These are phyloP conservation scores for Picochlorum sp. DNA, from an alignment of 139 green algal genomes.

Conservation along the genomic window DNA sequence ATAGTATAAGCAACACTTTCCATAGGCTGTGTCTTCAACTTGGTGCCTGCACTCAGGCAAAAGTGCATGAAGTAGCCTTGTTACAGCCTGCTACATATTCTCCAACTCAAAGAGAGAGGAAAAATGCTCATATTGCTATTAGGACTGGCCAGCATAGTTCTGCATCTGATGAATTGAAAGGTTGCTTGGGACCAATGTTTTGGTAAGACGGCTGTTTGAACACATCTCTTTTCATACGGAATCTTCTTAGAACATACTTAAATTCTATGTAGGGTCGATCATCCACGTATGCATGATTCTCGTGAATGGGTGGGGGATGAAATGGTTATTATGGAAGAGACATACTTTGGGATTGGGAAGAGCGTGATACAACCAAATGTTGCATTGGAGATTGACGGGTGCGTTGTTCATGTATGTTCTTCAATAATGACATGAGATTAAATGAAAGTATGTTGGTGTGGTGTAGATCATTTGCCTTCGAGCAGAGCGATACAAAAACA, in stretches of 20 bases:
- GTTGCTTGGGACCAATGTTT: conserved; percentile 10
- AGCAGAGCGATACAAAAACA: background rate
- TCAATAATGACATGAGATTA: background rate
- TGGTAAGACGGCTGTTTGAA: background rate
- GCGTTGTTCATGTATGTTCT: background rate
- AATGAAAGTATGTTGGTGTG: background rate
- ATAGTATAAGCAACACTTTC: conserved; percentile 4
- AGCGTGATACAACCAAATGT: conserved; percentile 8
- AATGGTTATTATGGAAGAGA: conserved; percentile 2
- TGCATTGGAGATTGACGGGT: conserved; percentile 1
- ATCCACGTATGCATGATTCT: background rate
- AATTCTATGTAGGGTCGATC: conserved; percentile 8
- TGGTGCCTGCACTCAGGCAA: background rate
- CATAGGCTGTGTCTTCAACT: conserved; percentile 7
- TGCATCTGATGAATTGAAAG: background rate
- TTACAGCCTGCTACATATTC: conserved; percentile 9
- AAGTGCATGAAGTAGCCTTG: conserved; percentile 1
- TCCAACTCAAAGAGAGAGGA: background rate
- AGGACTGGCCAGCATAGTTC: conserved; percentile 2
- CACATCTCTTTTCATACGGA: background rate
- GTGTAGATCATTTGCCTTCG: background rate
- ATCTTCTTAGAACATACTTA: background rate
- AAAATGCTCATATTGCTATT: conserved; percentile 1
- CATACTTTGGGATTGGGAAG: conserved; percentile 5
- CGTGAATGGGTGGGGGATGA: background rate